Percentiles rank a stretch among this genome's conserved stretches.
Conservation (phyloP, 371 early-diverging fungal genomes). For the Coemansia sp. region DNA sequence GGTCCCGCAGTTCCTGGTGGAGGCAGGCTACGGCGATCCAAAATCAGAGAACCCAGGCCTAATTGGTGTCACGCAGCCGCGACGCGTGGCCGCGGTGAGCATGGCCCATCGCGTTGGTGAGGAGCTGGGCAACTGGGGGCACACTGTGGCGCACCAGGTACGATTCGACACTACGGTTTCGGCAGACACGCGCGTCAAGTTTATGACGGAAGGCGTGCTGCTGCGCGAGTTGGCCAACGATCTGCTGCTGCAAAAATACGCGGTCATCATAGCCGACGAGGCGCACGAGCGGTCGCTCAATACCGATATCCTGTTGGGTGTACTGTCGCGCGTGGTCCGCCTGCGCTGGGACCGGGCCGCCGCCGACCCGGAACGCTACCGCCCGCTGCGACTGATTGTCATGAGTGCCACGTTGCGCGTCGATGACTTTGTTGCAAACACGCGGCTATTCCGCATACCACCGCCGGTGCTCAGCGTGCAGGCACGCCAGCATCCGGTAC, state of each 20-base stretch:
- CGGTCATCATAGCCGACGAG: constrained; percentile 97
- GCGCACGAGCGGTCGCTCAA: constrained; percentile 98
- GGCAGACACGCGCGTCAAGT: constrained; percentile 85
- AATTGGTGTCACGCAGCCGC: constrained; percentile 98
- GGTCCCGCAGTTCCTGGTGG: constrained; percentile 98
- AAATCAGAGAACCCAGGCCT: constrained; percentile 70
- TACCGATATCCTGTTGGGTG: constrained; percentile 97
- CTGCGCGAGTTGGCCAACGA: constrained; percentile 91
- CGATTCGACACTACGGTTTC: constrained; percentile 86
- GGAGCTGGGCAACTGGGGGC: constrained; percentile 73
- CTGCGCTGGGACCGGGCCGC: constrained; percentile 60
- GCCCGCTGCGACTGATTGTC: constrained; percentile 91
- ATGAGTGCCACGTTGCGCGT: constrained; percentile 99
- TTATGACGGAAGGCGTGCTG: constrained; percentile 99
- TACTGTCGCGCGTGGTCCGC: constrained; percentile 78
- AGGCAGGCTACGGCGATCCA: constrained; percentile 91
- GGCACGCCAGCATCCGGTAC: constrained; percentile 85
- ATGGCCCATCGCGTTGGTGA: constrained; percentile 94
- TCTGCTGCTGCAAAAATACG: constrained; percentile 86
- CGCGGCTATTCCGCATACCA: constrained; percentile 62
- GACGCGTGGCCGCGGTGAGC: constrained; percentile 98
- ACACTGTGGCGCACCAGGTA: constrained; percentile 74
- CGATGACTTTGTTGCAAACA: constrained; percentile 88
- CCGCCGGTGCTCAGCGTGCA: constrained; percentile 94
- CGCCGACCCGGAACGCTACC: constrained; percentile 45